Conservation (phyloP, 139 green algal genomes). For the Closterium sp. region DNA sequence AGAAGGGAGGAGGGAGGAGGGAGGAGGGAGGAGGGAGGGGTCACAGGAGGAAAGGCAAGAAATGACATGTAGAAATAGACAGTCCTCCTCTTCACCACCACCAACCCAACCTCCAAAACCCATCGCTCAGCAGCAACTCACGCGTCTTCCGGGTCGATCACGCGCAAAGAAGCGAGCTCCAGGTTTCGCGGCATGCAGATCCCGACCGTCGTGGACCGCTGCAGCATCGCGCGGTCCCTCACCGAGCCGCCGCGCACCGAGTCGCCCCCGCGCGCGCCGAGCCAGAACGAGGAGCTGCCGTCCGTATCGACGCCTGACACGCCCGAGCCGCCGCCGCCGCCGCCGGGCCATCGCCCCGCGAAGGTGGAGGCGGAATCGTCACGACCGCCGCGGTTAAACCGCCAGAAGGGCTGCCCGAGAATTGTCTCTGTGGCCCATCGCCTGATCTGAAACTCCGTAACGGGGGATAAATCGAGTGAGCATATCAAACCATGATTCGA, state of each 20-base stretch:
- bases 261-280: background rate
- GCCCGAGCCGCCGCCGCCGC: background rate
- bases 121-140: too few relatives aligned
- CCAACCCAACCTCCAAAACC: too few relatives aligned
- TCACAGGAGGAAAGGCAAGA: too few relatives aligned
- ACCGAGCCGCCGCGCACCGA: background rate
- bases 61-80: too few relatives aligned
- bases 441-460: background rate
- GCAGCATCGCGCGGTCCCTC: too few relatives aligned
- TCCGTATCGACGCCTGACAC: background rate
- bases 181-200: too few relatives aligned
- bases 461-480: background rate
- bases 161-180: too few relatives aligned
- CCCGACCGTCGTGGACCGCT: too few relatives aligned
- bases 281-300: background rate
- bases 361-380: background rate
- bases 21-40: background rate
- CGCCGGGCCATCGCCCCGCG: background rate
- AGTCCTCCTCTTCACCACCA: too few relatives aligned
- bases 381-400: background rate
- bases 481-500: background rate
- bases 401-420: background rate
- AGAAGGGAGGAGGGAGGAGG: background rate
- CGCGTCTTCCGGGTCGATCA: too few relatives aligned
- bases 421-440: background rate